Conservation (phyloP, 2,329 filamentous ascomycete species). For the Huntiella decipiens region DNA sequence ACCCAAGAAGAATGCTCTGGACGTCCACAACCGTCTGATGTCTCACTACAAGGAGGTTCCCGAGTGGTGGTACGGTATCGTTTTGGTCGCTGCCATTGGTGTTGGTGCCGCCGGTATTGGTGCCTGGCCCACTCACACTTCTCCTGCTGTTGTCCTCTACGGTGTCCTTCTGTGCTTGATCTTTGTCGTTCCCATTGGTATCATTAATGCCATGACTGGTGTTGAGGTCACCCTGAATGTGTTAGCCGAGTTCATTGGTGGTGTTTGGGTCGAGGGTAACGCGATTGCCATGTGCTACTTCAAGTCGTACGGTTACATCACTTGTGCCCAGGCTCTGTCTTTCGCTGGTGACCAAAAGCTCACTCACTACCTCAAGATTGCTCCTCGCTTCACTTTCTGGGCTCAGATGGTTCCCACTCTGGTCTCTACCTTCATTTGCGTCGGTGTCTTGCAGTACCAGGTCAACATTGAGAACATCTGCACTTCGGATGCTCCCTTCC, state of each 20-base stretch:
- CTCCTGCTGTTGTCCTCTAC: slow-evolving; percentile 31
- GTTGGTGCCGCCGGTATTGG: slow-evolving; percentile 28
- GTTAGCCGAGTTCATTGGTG: slow-evolving; percentile 33
- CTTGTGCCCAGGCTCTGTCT: slow-evolving; percentile 30
- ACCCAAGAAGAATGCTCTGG: slow-evolving; percentile 17
- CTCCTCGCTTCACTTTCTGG: slow-evolving; percentile 37
- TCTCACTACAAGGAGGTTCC: slow-evolving; percentile 25
- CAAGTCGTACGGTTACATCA: slow-evolving; percentile 32
- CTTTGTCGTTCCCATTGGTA: slow-evolving; percentile 32
- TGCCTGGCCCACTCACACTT: slow-evolving; percentile 31
- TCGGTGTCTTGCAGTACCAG: slow-evolving; percentile 30
- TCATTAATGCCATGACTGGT: slow-evolving; percentile 34
- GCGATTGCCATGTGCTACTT: slow-evolving; percentile 35
- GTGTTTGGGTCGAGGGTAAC: slow-evolving; percentile 30
- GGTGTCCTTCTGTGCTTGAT: slow-evolving; percentile 29
- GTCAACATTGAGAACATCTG: slow-evolving; percentile 21
- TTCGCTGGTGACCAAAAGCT: slow-evolving; percentile 31
- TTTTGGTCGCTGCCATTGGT: slow-evolving; percentile 25
- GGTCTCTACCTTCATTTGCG: slow-evolving; percentile 31
- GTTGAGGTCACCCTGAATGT: slow-evolving; percentile 33
- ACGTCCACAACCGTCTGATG: slow-evolving; percentile 18
- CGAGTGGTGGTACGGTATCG: slow-evolving; percentile 34
- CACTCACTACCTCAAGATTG: slow-evolving; percentile 40
- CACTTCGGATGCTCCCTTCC: slow-evolving; percentile 19
- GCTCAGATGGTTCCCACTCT: slow-evolving; percentile 40